Base-by-base conservation (phyloP, 176 grass and related monocot genomes). In the Phoenix roebelenii region DNA sequence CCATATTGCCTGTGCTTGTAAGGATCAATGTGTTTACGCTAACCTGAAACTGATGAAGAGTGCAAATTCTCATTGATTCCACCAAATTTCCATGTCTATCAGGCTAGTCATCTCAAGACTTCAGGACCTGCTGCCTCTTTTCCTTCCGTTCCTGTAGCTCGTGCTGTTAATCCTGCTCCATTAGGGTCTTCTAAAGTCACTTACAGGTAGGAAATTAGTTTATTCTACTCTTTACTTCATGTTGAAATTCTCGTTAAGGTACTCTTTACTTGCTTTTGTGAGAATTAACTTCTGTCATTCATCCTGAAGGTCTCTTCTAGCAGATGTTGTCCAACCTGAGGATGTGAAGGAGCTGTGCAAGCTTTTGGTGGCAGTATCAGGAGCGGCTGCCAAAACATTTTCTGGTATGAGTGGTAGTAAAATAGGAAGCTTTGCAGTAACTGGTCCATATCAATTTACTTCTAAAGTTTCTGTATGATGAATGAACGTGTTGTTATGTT, bases 271-370 rank as follows among this genome's bases (percentile, higher is more conserved):
- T 63, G 29, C 4, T 52, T 52, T 19, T 23, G 29, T 63, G 24
- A 51, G 18, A 66, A 29, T 52, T 50, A 67, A 16, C 63, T 64
- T 18, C 65, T 55, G 7, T 44, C 10, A 2, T 57, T 59, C 19
- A 68, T 22, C 25, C 61, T 77, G 67, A 55, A 98, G 93, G 82
- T 82, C 93, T 85, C 81, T 98, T 76, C 86, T 98, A 83, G 87
- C 93, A 49, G 84, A 98, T 62, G 78, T 83, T 75, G 74, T 98
- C 60, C 84, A 89, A 80, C 24, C 55, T 66, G 84, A 85, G 68
- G 79, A 98, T 23, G 77, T 92, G 60, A 98, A 85, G 57, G 84
- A 85, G 50, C 76, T 98, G 2, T 98, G 93, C 49, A 89, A 98
- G 76, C 52, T 85, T 66, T 85, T 98, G 70, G 82, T 98, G 76